Evolutionary conservation across 495 filamentous ascomycete species (phyloP).

Genomic region (Hypoxylon lienhwacheense): DNA sequence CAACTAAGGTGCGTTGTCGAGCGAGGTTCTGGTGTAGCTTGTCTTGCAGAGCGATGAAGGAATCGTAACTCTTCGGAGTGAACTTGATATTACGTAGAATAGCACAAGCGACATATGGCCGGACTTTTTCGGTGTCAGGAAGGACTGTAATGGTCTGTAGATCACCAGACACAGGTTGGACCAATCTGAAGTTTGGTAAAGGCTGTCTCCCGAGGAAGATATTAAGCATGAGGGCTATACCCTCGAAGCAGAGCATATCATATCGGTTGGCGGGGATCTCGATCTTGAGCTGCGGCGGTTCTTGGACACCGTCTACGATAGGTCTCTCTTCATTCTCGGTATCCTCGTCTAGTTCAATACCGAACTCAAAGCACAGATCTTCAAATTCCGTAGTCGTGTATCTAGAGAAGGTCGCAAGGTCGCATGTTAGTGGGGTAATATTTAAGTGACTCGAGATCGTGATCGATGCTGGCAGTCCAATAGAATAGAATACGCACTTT

Average conservation of each 20-base stretch:
- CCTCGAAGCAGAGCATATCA: constrained; percentile 98
- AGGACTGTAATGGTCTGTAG: constrained; percentile 77
- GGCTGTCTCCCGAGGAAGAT: constrained; percentile 79
- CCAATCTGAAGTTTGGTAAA: constrained; percentile 76
- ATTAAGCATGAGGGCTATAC: constrained; percentile 91
- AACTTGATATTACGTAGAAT: constrained; percentile 90
- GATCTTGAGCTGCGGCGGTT: constrained; percentile 92
- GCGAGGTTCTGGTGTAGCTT: constrained; percentile 98
- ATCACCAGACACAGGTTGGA: constrained; percentile 69
- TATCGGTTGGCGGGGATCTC: constrained; percentile 99
- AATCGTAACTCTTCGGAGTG: constrained; percentile 86
- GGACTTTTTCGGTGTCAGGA: constrained; percentile 75
- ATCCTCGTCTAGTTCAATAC: constrained; percentile 97
- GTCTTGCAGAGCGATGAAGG: constrained; percentile 97
- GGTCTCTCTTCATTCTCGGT: constrained; percentile 75
- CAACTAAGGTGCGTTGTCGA: constrained; percentile 85
- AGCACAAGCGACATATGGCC: constrained; percentile 83
- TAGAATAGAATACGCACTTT: constrained; percentile 61
- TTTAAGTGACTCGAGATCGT: too few species aligned
- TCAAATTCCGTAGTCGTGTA: constrained; percentile 95
- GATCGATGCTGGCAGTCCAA: constrained; percentile 15
- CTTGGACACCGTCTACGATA: constrained; percentile 74
- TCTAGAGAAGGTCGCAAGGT: constrained; percentile 46
- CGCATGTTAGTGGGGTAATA: constrained; percentile 21
- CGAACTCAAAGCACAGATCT: constrained; percentile 97